Base-by-base conservation (phyloP, 768 basidiomycete genomes). In the Lactarius psammicola region DNA sequence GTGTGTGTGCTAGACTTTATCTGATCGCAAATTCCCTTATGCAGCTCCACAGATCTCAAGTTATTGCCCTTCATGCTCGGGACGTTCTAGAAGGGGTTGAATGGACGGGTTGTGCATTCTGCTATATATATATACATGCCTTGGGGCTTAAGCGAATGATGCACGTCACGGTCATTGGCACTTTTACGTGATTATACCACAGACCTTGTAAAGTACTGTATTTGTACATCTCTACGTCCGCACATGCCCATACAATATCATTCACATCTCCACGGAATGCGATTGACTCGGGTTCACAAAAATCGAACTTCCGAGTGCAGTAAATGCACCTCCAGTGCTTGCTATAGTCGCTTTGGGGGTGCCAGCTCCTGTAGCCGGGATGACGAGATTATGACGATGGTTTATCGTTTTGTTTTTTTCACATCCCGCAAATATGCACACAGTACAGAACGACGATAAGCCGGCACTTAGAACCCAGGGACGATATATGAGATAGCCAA, bases 51-150 rank as follows among this genome's bases (percentile, higher is more conserved):
- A 67, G 54, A 67, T 67, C 3, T 63, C 61, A 59, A 42, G 66
- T 31, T 63, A 67, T 26, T 67, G 66, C 30, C 66, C 66, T 30
- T 67, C 66, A 15, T 67, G 66, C 40, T 58, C 66, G 30, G 66
- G 61, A 9, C 66, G 62, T 30, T 36, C 51, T 58, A 54, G 40
- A 40, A 58, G 65, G 53, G 65, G 61, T 44, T 66, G 40, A 66
- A 55, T 31, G 28, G 31, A 54, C 6, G 13, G 26, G 15, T 2
- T 15, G 15, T 42, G 26, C 58, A 6, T 33, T 44, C 33, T 40
- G 54, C 34, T 36, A 20, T 57, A 38, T 40, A 42, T 56, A 51
- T 51, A 51, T 26, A 51, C 13, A 51, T 51, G 49, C 49, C 49
- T 26, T 23, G 10, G 23, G 46, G 36, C 56, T 38, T 34, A 36